A percentile compares a stretch with the other conserved stretches of the same genome.
Evolutionary conservation across 2,329 filamentous ascomycete genomes (phyloP).

Genomic region (Epichloe coenophiala): DNA sequence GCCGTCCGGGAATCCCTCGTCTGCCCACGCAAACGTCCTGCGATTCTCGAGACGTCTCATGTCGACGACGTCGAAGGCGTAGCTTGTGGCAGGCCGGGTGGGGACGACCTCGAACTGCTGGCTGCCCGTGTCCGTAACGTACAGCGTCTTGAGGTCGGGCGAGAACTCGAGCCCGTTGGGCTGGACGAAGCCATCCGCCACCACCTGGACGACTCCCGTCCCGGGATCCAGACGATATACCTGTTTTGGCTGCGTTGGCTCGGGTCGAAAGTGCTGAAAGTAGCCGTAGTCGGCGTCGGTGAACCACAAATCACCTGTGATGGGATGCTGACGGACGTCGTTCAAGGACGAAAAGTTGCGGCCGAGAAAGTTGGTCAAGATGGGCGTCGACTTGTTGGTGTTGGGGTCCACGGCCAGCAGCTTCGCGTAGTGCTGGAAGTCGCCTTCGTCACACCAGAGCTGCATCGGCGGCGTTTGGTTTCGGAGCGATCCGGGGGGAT

Average conservation of each 20-base stretch:
- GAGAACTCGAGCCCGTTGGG: slow-evolving; percentile 47
- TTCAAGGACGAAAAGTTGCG: slow-evolving; percentile 48
- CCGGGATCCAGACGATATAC: slow-evolving; percentile 41
- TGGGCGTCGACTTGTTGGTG: slow-evolving; percentile 15
- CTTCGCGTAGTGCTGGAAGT: slow-evolving; percentile 38
- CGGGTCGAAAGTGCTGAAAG: slow-evolving; percentile 41
- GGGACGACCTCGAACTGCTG: slow-evolving; percentile 2
- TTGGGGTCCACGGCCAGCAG: slow-evolving; percentile 5
- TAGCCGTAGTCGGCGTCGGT: slow-evolving; percentile 49
- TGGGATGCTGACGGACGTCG: slow-evolving; percentile 39
- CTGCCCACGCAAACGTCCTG: slow-evolving; percentile 42
- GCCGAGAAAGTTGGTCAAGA: slow-evolving; percentile 47
- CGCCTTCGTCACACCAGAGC: slow-evolving; percentile 11
- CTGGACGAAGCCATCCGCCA: slow-evolving; percentile 42
- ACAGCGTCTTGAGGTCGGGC: slow-evolving; percentile 35
- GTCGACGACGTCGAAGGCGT: slow-evolving; percentile 5
- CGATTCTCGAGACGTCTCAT: slow-evolving; percentile 19
- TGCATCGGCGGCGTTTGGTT: slow-evolving; percentile 10
- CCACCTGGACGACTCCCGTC: slow-evolving; percentile 37
- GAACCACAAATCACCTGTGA: slow-evolving; percentile 48
- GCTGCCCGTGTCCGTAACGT: slow-evolving; percentile 43
- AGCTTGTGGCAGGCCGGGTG: slow-evolving; percentile 4
- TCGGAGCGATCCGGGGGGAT: slow-evolving; percentile 7
- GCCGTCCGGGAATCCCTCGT: slow-evolving; percentile 45
- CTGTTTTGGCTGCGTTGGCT: slow-evolving; percentile 40